phyloP scores from a whole-genome alignment of 495 filamentous ascomycete species.

The Saxophila tyrrhenica region DNA sequence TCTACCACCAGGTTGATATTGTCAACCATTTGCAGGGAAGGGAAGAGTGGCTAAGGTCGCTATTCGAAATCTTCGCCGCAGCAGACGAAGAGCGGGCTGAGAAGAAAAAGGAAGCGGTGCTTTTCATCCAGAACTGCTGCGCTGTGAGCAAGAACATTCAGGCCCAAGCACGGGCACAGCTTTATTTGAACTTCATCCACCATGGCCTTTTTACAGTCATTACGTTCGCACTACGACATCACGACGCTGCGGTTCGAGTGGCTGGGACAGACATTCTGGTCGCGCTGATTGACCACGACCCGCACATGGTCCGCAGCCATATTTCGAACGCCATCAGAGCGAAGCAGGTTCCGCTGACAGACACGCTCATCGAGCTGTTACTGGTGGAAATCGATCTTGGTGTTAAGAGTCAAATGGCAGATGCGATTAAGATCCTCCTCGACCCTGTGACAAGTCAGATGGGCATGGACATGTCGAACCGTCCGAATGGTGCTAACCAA shows the following conservation, averaged over 20 bases:
- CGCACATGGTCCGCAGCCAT: slow-evolving; percentile 80
- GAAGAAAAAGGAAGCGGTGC: slow-evolving; percentile 85
- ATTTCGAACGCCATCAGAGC: slow-evolving; percentile 87
- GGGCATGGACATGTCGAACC: slow-evolving; percentile 49
- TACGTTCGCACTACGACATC: slow-evolving; percentile 76
- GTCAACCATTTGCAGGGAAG: slow-evolving; percentile 82
- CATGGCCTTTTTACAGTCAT: slow-evolving; percentile 84
- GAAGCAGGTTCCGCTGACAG: slow-evolving; percentile 75
- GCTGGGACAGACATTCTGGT: slow-evolving; percentile 91
- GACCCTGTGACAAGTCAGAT: slow-evolving; percentile 56
- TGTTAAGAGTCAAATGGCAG: slow-evolving; percentile 90
- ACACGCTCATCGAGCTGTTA: slow-evolving; percentile 86
- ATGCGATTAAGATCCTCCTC: slow-evolving; percentile 87
- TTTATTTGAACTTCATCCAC: slow-evolving; percentile 82
- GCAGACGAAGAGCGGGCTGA: slow-evolving; percentile 41
- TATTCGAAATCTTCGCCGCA: slow-evolving; percentile 74
- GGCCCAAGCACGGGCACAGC: slow-evolving; percentile 58
- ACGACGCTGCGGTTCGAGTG: slow-evolving; percentile 73
- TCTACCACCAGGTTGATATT: slow-evolving; percentile 98
- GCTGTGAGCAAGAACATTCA: slow-evolving; percentile 91
- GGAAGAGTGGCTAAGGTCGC: slow-evolving; percentile 61
- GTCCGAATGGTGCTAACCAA: slow-evolving; percentile 40
- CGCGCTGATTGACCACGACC: slow-evolving; percentile 90
- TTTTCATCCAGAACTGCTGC: slow-evolving; percentile 95
- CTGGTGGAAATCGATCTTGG: slow-evolving; percentile 85